Evolutionary conservation across 1,284 basidiomycete species (phyloP).

Genomic region (Trametes versicolor): DNA sequence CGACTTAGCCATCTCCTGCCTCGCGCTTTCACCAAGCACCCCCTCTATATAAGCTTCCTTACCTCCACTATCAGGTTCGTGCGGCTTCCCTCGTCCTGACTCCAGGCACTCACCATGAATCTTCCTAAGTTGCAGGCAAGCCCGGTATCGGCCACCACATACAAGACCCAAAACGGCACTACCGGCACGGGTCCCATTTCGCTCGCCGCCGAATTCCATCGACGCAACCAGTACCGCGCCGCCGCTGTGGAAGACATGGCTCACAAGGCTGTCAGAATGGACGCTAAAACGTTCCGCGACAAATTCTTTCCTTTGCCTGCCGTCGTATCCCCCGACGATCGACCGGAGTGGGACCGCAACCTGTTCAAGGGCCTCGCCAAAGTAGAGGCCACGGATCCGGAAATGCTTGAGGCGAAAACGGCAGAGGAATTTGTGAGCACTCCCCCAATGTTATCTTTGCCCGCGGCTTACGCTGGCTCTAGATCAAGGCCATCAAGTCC

Average conservation of each 20-base stretch:
- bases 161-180: not conserved
- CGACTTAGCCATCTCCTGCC: no score
- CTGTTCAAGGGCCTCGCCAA: not conserved
- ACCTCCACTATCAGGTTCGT: no score
- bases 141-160: not conserved
- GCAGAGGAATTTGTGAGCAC: not conserved
- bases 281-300: not conserved
- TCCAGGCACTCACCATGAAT: not conserved
- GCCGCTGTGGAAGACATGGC: slow-evolving; percentile 12
- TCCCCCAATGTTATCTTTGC: not conserved
- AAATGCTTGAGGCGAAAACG: not conserved
- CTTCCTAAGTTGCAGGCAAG: not conserved
- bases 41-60: no score
- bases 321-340: not conserved
- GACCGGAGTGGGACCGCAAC: not conserved
- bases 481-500: not conserved
- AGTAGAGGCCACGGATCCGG: not conserved
- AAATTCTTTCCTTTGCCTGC: slow-evolving; percentile 7
- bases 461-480: not conserved
- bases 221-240: not conserved
- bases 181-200: slow-evolving; percentile 1
- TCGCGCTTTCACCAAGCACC: no score
- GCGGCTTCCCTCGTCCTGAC: no score
- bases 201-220: not conserved
- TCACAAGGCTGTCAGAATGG: slow-evolving; percentile 7